Evolutionary conservation across 2,329 filamentous ascomycete genomes (phyloP), one percentile per base, ranked within the genome.

Genomic region (Ambrosiella beaveri): DNA sequence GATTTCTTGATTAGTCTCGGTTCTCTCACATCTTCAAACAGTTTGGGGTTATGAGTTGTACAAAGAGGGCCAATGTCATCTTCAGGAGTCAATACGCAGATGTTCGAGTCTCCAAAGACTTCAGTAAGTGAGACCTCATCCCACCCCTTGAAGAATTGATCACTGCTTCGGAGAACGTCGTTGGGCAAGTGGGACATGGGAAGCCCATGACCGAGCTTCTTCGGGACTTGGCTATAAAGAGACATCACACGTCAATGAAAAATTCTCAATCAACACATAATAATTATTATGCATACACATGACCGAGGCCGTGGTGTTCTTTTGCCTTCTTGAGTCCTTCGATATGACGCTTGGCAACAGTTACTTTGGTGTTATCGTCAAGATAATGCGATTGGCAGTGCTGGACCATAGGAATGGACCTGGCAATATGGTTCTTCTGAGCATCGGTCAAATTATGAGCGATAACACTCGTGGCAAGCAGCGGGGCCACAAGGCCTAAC

Each of bases 31-130:
- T 47, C 11, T 13, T 7, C 45, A 17, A 44, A 11, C 38, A 13
- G 35, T 38, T 13, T 35, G 15, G 5, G 2, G 1, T 15, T 8
- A 37, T 11, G 7, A 61, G 27, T 27, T 62, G 56, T 63, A 63
- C 66, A 75, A 63, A 74, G 73, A 47, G 76, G 76, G 1, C 75
- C 75, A 63, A 76, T 68, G 2, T 74, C 77, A 9, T 73, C 72
- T 62, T 78, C 75, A 0, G 74, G 74, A 2, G 69, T 73, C 35
- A 78, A 67, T 9, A 76, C 68, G 57, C 76, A 79, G 13, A 72
- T 70, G 36, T 66, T 68, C 54, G 70, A 69, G 19, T 67, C 66
- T 2, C 68, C 65, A 60, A 74, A 74, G 7, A 74, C 65, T 59
- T 62, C 66, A 52, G 64, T 63, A 6, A 68, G 62, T 8, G 65